phyloP scores from a whole-genome alignment of 768 basidiomycete species.

The Zangia roseola region DNA sequence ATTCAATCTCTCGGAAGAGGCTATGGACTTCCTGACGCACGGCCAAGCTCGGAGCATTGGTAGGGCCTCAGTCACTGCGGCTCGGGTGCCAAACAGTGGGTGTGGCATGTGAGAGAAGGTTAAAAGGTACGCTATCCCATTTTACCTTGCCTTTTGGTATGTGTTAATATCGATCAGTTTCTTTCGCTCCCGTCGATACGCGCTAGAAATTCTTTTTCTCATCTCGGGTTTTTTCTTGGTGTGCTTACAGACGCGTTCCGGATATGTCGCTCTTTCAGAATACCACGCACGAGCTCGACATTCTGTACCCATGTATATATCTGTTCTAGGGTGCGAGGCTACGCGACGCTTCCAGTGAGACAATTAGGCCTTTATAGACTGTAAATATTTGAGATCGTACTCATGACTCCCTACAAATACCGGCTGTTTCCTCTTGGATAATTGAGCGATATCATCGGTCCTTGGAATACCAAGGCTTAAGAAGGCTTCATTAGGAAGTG shows the following conservation, averaged over 20 bases:
- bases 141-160: not conserved
- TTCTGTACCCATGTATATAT: too few species aligned
- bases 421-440: too few species aligned
- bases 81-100: constrained; percentile 9
- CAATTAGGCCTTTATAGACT: too few species aligned
- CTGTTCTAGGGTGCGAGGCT: too few species aligned
- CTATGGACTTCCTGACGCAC: constrained; percentile 37
- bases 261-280: not conserved
- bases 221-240: not conserved
- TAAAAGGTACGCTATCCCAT: not conserved
- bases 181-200: not conserved
- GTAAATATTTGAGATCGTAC: not conserved
- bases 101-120: constrained; percentile 13
- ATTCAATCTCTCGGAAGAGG: constrained; percentile 37
- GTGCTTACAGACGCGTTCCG: not conserved
- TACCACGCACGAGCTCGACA: too few species aligned
- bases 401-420: too few species aligned
- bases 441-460: too few species aligned
- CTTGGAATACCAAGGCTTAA: too few species aligned
- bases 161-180: not conserved
- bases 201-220: not conserved
- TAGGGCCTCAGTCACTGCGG: constrained; percentile 20
- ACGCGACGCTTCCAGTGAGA: not conserved
- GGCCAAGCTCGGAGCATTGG: constrained; percentile 29
- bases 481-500: too few species aligned